phyloP scores from a whole-genome alignment of 306 rosid species.

The Pterocarpus santalinus region DNA sequence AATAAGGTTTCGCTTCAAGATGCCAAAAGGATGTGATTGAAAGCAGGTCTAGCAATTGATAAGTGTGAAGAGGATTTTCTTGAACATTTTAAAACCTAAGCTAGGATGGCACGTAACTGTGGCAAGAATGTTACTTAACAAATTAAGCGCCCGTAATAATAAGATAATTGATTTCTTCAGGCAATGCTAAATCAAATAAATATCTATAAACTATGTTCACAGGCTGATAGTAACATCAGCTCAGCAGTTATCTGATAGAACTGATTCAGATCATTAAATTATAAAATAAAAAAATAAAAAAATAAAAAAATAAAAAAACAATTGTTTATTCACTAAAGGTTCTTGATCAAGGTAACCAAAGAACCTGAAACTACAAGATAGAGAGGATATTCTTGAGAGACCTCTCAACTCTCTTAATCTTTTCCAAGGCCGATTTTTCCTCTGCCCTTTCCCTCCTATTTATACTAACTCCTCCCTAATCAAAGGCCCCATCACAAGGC shows the following conservation, averaged over 20 bases:
- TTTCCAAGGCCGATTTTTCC: no score
- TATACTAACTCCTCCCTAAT: no score
- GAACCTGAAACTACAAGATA: no score
- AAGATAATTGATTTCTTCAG: conserved; percentile 11
- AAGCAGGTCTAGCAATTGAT: background rate
- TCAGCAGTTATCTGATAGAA: background rate
- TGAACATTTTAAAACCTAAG: conserved; percentile 4
- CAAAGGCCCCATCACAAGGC: no score
- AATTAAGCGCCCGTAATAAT: background rate
- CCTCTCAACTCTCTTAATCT: no score
- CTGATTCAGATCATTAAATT: no score
- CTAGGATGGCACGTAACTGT: background rate
- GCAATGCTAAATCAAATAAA: conserved; percentile 22
- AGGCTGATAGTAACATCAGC: background rate
- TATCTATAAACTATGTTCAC: conserved; percentile 7
- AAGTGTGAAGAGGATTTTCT: background rate
- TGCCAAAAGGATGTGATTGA: background rate
- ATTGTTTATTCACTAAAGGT: no score
- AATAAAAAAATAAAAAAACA: no score
- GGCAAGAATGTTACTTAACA: conserved; percentile 10
- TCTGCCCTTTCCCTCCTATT: no score
- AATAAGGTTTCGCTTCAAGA: background rate
- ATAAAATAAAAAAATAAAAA: no score
- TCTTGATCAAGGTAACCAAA: no score
- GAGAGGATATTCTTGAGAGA: no score